Evolutionary conservation across 1,284 basidiomycete genomes (phyloP).

Genomic region (Sphagnurus paluster): DNA sequence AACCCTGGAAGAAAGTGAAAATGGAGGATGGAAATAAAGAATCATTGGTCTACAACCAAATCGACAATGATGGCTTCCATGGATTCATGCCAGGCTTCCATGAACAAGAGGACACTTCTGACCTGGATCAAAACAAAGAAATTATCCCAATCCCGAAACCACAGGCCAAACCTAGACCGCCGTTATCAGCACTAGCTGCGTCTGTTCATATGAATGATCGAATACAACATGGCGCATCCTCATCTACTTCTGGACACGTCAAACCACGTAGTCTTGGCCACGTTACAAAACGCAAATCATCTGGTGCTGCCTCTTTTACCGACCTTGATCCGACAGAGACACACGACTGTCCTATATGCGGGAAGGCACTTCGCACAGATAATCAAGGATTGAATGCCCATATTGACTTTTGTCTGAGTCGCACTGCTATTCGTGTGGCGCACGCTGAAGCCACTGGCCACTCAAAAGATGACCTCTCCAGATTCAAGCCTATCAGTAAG

Average conservation of each 20-base stretch:
- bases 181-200: background rate
- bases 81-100: slow-evolving; percentile 57
- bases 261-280: slow-evolving; percentile 4
- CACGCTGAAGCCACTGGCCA: slow-evolving; percentile 40
- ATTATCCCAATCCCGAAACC: slow-evolving; percentile 16
- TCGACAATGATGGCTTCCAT: slow-evolving; percentile 23
- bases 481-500: slow-evolving; percentile 12
- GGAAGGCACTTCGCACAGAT: slow-evolving; percentile 53
- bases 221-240: background rate
- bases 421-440: slow-evolving; percentile 66
- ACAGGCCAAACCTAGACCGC: background rate
- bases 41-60: slow-evolving; percentile 12
- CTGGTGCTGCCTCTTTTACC: no score
- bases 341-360: slow-evolving; percentile 66
- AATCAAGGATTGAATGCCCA: slow-evolving; percentile 73
- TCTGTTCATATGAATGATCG: slow-evolving; percentile 1
- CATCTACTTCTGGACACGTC: background rate
- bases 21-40: slow-evolving; percentile 19
- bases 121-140: slow-evolving; percentile 25
- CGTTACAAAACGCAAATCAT: background rate
- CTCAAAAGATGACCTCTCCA: slow-evolving; percentile 13
- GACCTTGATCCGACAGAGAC: no score
- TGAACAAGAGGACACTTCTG: slow-evolving; percentile 48
- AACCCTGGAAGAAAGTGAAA: slow-evolving; percentile 43
- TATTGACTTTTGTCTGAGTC: slow-evolving; percentile 77